Evolutionary conservation across 116 monocot genomes (phyloP).

Genomic region (Papilionanthe hybrid): DNA sequence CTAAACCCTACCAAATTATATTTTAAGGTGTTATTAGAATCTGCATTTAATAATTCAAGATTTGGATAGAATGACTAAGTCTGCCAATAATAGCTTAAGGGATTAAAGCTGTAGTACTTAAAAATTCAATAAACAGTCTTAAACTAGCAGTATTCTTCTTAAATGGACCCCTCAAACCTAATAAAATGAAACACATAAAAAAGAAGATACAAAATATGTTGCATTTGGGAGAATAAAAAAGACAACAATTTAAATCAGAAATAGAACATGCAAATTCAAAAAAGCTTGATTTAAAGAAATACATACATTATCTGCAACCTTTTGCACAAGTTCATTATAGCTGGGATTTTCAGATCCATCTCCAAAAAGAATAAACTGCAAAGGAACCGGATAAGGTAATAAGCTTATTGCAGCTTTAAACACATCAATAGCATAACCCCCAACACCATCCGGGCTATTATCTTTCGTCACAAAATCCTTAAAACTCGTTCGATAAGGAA

Average conservation of each 20-base stretch:
- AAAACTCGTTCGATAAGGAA: conserved; percentile 68
- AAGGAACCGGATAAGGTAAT: conserved; percentile 81
- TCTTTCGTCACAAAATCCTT: conserved; percentile 60
- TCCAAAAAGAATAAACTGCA: conserved; percentile 63
- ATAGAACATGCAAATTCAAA: not conserved
- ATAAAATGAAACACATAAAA: not conserved
- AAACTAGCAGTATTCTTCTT: not conserved
- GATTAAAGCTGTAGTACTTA: no score
- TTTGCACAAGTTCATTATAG: conserved; percentile 73
- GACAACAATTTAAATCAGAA: conserved; percentile 17
- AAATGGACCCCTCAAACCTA: not conserved
- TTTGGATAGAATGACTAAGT: no score
- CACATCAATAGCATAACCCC: conserved; percentile 81
- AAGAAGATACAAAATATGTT: not conserved
- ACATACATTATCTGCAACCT: conserved; percentile 76
- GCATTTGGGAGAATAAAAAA: conserved; percentile 5
- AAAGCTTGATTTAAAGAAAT: not conserved
- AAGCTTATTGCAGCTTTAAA: conserved; percentile 71
- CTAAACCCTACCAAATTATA: not conserved
- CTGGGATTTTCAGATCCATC: conserved; percentile 74
- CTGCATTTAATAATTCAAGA: no score
- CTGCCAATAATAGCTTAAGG: no score
- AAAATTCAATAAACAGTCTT: no score
- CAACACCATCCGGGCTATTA: conserved; percentile 42
- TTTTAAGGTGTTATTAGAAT: not conserved